These are phyloP conservation scores for Microcyclospora tardicrescens DNA, from an alignment of 2,329 filamentous ascomycete genomes.

Conservation along the genomic window DNA sequence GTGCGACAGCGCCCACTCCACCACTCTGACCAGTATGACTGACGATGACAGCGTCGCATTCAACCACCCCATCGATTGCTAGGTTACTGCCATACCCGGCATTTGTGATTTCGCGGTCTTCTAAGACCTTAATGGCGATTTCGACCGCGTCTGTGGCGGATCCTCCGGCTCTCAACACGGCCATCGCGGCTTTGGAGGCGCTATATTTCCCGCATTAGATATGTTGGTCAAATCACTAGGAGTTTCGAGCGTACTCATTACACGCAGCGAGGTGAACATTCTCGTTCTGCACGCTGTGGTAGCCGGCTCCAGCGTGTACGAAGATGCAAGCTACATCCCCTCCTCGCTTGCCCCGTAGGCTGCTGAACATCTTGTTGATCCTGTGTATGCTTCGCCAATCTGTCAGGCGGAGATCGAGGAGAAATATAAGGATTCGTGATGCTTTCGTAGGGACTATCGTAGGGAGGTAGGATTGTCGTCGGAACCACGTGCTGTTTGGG, in stretches of 20 bases:
- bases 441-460: too few relatives aligned
- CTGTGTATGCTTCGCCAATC: background rate
- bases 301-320: constrained; percentile 89
- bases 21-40: constrained; percentile 86
- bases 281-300: constrained; percentile 81
- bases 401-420: too few relatives aligned
- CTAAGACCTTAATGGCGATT: constrained; percentile 71
- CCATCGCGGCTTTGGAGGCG: constrained; percentile 75
- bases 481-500: too few relatives aligned
- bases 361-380: constrained; percentile 25
- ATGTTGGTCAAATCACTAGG: background rate
- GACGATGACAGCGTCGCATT: constrained; percentile 88
- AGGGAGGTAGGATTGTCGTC: too few relatives aligned
- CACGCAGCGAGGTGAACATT: constrained; percentile 72
- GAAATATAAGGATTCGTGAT: too few relatives aligned
- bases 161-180: constrained; percentile 62
- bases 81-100: constrained; percentile 93
- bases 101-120: constrained; percentile 93
- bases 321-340: constrained; percentile 63
- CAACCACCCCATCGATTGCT: constrained; percentile 76
- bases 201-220: constrained; percentile 34
- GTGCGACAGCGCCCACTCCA: constrained; percentile 78
- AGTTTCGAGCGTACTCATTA: constrained; percentile 54
- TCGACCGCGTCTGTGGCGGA: constrained; percentile 81
- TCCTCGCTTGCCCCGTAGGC: constrained; percentile 24